Base-by-base conservation (phyloP, 2,329 filamentous ascomycete genomes). In the Diaporthe citriasiana region DNA sequence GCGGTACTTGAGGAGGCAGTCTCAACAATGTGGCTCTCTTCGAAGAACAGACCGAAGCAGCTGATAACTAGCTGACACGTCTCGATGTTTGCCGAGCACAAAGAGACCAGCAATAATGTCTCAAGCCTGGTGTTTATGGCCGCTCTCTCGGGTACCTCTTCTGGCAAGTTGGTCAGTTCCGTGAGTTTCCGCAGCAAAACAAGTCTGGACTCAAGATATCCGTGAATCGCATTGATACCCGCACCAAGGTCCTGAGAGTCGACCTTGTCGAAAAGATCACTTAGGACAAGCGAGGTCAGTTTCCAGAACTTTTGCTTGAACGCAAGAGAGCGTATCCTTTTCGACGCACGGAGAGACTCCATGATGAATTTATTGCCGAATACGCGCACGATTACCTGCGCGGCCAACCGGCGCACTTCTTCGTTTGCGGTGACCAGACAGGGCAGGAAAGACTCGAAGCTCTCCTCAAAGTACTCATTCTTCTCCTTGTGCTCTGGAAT, bases 71-170 rank as follows among this genome's bases (percentile, higher is more conserved):
- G 83, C 77, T 91, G 91, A 78, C 92, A 93, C 10, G 87, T 89
- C 60, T 92, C 90, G 47, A 93, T 88, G 74, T 92, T 90, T 9
- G 90, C 86, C 22, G 91, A 93, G 78, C 91, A 93, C 10, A 93
- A 85, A 1, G 90, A 89, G 13, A 92, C 87, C 7, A 93, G 82
- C 53, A 93, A 86, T 1, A 90, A 85, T 0, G 90, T 92, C 81
- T 93, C 92, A 6, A 91, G 83, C 77, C 87, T 90, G 9, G 86
- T 87, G 6, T 86, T 87, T 19, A 89, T 86, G 22, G 84, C 83
- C 33, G 85, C 85, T 42, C 90, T 85, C 77, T 93, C 89, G 1
- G 87, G 82, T 27, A 90, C 84, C 56, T 91, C 90, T 56, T 87
- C 86, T 1, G 87, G 83, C 12, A 90, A 80, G 57, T 89, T 85